Evolutionary conservation across 352 stramenopile species (phyloP).

Genomic region (Phytopythium mirpurense): DNA sequence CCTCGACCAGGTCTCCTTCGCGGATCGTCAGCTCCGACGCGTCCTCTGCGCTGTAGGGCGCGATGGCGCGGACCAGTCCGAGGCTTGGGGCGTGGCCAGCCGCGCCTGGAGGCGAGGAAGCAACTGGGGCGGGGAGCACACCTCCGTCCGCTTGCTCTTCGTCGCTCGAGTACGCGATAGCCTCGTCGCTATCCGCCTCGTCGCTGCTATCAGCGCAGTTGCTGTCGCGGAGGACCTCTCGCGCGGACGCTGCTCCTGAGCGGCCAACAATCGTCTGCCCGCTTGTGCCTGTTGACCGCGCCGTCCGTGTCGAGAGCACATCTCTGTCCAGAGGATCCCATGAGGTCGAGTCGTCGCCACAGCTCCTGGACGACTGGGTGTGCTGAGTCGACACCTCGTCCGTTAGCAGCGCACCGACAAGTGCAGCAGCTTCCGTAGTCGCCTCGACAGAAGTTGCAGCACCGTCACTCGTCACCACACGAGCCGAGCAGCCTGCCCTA

Average conservation of each 20-base stretch:
- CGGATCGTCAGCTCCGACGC: constrained; percentile 23
- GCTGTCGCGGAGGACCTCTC: too few relatives aligned
- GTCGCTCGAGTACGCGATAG: constrained; percentile 13
- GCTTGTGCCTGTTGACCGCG: background rate
- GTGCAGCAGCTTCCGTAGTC: background rate
- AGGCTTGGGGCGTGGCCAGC: background rate
- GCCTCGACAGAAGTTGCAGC: background rate
- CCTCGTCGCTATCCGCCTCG: constrained; percentile 2
- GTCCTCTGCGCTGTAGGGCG: constrained; percentile 23
- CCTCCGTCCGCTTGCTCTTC: constrained; percentile 7
- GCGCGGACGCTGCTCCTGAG: background rate
- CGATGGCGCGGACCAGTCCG: constrained; percentile 25
- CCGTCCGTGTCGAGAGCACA: background rate
- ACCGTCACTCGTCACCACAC: background rate
- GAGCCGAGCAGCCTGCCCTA: background rate
- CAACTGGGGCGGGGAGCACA: background rate
- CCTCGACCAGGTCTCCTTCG: constrained; percentile 21
- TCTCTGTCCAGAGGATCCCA: background rate
- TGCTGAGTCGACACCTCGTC: constrained; percentile 2
- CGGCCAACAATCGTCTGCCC: background rate
- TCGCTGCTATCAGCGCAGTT: background rate
- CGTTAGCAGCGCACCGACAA: constrained; percentile 1
- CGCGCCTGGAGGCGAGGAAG: background rate
- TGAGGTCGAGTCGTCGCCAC: background rate
- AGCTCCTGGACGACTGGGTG: background rate